Conservation (phyloP, 1,284 basidiomycete species). For the Ganoderma meredithae region DNA sequence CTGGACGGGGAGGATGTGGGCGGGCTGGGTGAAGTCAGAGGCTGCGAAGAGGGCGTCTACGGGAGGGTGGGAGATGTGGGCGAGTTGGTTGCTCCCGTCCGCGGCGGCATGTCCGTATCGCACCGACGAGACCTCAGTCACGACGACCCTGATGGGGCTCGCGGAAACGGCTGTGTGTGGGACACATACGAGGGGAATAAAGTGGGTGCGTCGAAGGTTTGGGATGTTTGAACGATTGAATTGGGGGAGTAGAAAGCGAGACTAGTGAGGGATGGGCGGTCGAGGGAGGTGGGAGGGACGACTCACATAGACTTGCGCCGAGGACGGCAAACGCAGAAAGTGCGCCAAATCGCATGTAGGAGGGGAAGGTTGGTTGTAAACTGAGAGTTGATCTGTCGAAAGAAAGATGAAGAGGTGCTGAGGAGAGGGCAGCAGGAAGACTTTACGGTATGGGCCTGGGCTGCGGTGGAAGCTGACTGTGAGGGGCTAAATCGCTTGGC, state of each 20-base stretch:
- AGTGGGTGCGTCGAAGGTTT: not conserved
- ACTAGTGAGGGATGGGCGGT: not conserved
- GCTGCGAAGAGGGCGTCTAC: conserved; percentile 14
- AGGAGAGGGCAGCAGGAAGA: conserved; percentile 9
- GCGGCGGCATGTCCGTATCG: conserved; percentile 38
- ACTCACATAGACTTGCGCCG: conserved; percentile 47
- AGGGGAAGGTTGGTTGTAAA: not conserved
- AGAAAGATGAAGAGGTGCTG: conserved; percentile 9
- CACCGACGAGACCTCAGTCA: conserved; percentile 43
- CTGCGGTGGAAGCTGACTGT: conserved; percentile 11
- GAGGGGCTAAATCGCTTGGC: not conserved
- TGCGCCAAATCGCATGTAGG: conserved; percentile 24
- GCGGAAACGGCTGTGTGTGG: conserved; percentile 39
- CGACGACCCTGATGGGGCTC: conserved; percentile 46
- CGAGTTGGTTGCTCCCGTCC: conserved; percentile 12
- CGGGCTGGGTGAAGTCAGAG: conserved; percentile 22
- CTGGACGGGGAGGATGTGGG: conserved; percentile 23
- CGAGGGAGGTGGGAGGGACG: not conserved
- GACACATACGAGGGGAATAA: too few relatives aligned
- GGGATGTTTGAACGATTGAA: not conserved
- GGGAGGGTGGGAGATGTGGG: conserved; percentile 20
- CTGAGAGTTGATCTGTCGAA: conserved; percentile 3
- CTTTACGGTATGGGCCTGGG: conserved; percentile 8
- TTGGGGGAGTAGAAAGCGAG: not conserved
- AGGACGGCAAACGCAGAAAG: conserved; percentile 39